Percentiles rank a stretch among this genome's conserved stretches.
Conservation (phyloP, 257 asterid genomes). For the Forsythia suspensa region DNA sequence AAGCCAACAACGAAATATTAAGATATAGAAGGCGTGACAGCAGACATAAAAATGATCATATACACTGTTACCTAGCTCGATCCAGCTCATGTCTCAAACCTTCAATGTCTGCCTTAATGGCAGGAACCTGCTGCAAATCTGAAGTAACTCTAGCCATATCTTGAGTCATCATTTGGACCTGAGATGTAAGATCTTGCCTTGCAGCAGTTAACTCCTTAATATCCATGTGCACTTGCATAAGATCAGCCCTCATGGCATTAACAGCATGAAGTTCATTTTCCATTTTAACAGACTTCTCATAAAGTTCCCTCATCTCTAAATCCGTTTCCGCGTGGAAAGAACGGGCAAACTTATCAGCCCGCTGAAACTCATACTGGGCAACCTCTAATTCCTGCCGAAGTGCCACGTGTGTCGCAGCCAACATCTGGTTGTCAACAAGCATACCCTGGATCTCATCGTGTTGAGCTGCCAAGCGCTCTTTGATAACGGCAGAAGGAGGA, state of each 20-base stretch:
- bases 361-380: constrained; percentile 73
- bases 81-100: constrained; percentile 69
- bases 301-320: constrained; percentile 63
- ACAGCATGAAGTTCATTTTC: constrained; percentile 71
- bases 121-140: constrained; percentile 81
- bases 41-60: constrained; percentile 6
- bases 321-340: constrained; percentile 70
- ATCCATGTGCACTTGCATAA: constrained; percentile 74
- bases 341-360: constrained; percentile 77
- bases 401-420: constrained; percentile 96
- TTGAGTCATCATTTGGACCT: constrained; percentile 82
- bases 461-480: constrained; percentile 78
- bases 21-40: constrained; percentile 2
- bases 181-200: constrained; percentile 72
- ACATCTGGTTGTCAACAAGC: constrained; percentile 81
- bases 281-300: constrained; percentile 75
- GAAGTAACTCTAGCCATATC: constrained; percentile 77
- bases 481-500: constrained; percentile 68
- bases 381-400: constrained; percentile 84
- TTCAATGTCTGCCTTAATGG: constrained; percentile 71
- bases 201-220: constrained; percentile 74
- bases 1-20: constrained; percentile 10
- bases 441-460: constrained; percentile 81
- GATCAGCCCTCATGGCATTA: constrained; percentile 80
- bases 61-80: constrained; percentile 60